Percentiles rank a stretch among this genome's conserved stretches.
These are phyloP conservation scores for Ashbya aceris DNA, from an alignment of 1,139 yeast genomes.

Conservation along the genomic window DNA sequence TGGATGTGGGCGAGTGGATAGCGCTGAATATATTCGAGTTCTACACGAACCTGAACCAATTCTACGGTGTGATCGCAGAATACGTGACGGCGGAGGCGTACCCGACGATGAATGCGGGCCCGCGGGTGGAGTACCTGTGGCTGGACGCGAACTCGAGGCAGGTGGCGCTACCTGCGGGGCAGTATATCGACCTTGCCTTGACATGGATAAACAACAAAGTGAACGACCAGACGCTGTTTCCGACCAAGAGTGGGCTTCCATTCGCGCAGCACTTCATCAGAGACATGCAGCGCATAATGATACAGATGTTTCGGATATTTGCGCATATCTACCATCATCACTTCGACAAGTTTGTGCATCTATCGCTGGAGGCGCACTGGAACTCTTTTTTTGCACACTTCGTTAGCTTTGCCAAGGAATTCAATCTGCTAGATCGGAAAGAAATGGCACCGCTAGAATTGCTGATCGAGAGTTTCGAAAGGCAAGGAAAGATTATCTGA, in stretches of 20 bases:
- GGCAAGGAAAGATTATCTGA: constrained; percentile 66
- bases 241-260: constrained; percentile 88
- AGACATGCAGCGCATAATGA: constrained; percentile 75
- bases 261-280: constrained; percentile 80
- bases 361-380: constrained; percentile 95
- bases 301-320: constrained; percentile 93
- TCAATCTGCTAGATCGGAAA: constrained; percentile 63
- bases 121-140: constrained; percentile 87
- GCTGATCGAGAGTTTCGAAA: constrained; percentile 69
- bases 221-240: constrained; percentile 83
- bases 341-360: constrained; percentile 81
- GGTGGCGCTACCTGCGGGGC: constrained; percentile 81
- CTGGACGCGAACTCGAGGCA: constrained; percentile 70
- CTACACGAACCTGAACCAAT: constrained; percentile 75
- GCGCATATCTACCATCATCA: constrained; percentile 94
- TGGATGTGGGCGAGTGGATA: constrained; percentile 91
- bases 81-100: constrained; percentile 81
- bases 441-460: constrained; percentile 75
- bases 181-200: constrained; percentile 83
- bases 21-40: constrained; percentile 88
- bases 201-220: constrained; percentile 85
- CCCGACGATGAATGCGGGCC: constrained; percentile 95
- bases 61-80: constrained; percentile 81
- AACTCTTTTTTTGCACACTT: constrained; percentile 97
- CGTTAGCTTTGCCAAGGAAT: constrained; percentile 76